Conservation (phyloP, 2,329 filamentous ascomycete genomes). For the Sporothrix inflata region DNA sequence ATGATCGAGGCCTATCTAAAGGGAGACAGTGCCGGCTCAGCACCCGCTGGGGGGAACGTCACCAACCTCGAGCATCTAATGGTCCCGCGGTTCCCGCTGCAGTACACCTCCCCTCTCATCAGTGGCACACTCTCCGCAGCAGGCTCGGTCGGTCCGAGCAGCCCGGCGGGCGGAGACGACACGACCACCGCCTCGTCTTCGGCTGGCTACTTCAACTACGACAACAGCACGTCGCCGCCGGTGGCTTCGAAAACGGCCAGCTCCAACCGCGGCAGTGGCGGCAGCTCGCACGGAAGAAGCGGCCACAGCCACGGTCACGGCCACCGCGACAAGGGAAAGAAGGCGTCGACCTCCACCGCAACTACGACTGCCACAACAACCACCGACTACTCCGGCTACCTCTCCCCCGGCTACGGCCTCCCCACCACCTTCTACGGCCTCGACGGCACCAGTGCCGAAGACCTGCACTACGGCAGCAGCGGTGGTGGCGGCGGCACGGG, state of each 20-base stretch:
- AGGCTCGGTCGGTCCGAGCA: conserved; percentile 23
- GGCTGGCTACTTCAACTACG: background rate
- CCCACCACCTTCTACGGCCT: conserved; percentile 30
- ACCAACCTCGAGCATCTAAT: conserved; percentile 44
- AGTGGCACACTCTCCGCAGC: conserved; percentile 30
- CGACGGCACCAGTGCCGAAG: conserved; percentile 31
- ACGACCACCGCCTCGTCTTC: background rate
- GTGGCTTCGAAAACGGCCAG: background rate
- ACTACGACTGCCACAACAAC: background rate
- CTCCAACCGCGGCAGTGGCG: background rate
- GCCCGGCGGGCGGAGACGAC: conserved; percentile 13
- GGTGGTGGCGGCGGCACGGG: conserved; percentile 18
- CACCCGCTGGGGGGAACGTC: conserved; percentile 4
- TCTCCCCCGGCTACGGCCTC: conserved; percentile 20
- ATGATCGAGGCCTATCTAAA: conserved; percentile 53
- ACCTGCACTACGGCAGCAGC: conserved; percentile 18
- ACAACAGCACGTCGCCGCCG: background rate
- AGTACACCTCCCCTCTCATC: conserved; percentile 38
- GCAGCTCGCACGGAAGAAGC: background rate
- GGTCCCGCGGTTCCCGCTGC: conserved; percentile 42
- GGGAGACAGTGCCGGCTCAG: background rate
- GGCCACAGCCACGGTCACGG: background rate
- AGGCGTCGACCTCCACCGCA: background rate
- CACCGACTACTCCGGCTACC: conserved; percentile 18
- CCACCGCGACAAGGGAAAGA: conserved; percentile 14